Evolutionary conservation across 1,284 basidiomycete species (phyloP), one percentile per base, ranked within the genome.

Genomic region (Puccinia triticina): DNA sequence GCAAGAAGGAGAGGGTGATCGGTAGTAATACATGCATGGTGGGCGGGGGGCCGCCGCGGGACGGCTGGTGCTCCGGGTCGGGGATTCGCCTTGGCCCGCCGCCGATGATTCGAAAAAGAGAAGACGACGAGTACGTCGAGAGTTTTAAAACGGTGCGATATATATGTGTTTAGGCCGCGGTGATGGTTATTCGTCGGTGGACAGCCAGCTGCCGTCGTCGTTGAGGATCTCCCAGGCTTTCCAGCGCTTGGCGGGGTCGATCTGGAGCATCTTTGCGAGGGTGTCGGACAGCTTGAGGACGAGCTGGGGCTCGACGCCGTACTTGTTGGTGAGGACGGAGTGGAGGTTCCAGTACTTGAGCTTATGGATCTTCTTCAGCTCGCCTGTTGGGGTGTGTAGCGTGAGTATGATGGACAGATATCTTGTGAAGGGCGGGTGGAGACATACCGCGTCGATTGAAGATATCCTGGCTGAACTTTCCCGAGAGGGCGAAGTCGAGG

Each of bases 401-500:
- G 18, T 72, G 21, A 69, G 32, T 72, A 71, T n/a, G n/a, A n/a
- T n/a, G n/a, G n/a, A n/a, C n/a, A n/a, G n/a, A n/a, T n/a, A n/a
- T n/a, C n/a, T n/a, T n/a, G n/a, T n/a, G n/a, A n/a, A n/a, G 40
- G 16, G 40, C 14, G 18, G 64, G 34, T 40, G 21, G 16, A 67
- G 14, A 40, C 4, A 53, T 46, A 92, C 94, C 95, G 90, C 93
- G 93, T 32, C 95, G 92, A 85, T 93, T 98, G 89, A 99, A 99
- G 86, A 98, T 94, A 87, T 98, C 96, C 79, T 92, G 91, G 84
- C 92, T 93, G 89, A 98, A 98, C 87, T 97, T 98, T 69, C 97
- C 97, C 2, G 92, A 91, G 85, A 97, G 91, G 1, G 95, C 94
- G 69, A 99, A 89, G 76, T 89, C 90, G 86, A 92, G 92, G 16